Conservation (phyloP, 192 early-diverging fungal genomes). For the Umbelopsis isabellina region DNA sequence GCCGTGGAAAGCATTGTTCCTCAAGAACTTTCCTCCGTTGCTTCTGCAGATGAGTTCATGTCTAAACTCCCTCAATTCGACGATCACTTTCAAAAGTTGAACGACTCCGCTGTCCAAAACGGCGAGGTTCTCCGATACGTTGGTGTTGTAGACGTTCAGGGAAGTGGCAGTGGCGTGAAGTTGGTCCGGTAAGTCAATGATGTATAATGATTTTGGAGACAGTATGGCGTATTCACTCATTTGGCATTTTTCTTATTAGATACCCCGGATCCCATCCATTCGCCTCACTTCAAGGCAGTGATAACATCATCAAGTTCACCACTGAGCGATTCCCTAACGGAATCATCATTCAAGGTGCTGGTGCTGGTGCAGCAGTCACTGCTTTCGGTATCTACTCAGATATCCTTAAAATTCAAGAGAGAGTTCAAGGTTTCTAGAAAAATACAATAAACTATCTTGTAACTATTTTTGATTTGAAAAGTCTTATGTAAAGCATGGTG, state of each 20-base stretch:
- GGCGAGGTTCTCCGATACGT: conserved; percentile 92
- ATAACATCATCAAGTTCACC: conserved; percentile 97
- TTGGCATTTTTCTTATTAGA: conserved; percentile 39
- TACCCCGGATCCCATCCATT: conserved; percentile 92
- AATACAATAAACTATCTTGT: not conserved
- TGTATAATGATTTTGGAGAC: not conserved
- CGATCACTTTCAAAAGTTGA: conserved; percentile 81
- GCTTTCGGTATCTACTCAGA: conserved; percentile 98
- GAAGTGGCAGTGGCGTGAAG: conserved; percentile 74
- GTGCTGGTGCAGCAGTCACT: conserved; percentile 96
- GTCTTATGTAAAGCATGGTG: no score
- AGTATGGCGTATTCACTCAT: not conserved
- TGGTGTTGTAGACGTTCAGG: conserved; percentile 75
- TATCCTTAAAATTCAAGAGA: conserved; percentile 84
- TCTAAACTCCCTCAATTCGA: conserved; percentile 81
- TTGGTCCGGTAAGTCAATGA: conserved; percentile 60
- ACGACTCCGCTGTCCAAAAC: conserved; percentile 70
- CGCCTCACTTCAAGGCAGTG: conserved; percentile 93
- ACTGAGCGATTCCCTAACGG: conserved; percentile 94
- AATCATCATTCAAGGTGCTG: conserved; percentile 91
- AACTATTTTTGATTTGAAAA: no score
- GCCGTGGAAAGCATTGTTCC: conserved; percentile 97
- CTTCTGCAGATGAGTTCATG: conserved; percentile 86
- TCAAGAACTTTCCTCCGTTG: conserved; percentile 69
- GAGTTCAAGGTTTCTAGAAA: conserved; percentile 37